These are phyloP conservation scores for Setomelanomma holmii DNA, from an alignment of 2,329 filamentous ascomycete species.

Conservation along the genomic window DNA sequence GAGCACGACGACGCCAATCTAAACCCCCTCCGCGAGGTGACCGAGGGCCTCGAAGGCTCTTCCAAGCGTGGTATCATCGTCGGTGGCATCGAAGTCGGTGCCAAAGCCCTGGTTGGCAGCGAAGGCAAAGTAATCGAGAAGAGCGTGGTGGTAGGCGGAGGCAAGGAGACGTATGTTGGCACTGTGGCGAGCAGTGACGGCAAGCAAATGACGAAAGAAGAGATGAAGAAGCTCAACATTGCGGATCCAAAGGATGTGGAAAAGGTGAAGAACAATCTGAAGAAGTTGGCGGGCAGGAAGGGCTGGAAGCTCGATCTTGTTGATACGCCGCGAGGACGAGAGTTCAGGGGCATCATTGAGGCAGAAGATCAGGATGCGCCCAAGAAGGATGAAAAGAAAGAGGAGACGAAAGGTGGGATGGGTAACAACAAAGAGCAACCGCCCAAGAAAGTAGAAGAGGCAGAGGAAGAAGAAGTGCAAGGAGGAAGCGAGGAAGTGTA, in stretches of 20 bases:
- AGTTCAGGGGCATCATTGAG: conserved; percentile 75
- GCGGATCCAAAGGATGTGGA: conserved; percentile 70
- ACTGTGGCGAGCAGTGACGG: conserved; percentile 66
- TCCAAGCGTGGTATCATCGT: conserved; percentile 55
- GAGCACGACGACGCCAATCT: conserved; percentile 29
- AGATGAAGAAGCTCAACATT: conserved; percentile 72
- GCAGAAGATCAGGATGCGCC: conserved; percentile 61
- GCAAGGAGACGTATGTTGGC: conserved; percentile 62
- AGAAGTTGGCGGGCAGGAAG: conserved; percentile 71
- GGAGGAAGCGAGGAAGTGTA: conserved; percentile 52
- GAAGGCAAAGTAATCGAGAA: conserved; percentile 65
- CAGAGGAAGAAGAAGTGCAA: conserved; percentile 30
- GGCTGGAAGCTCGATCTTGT: conserved; percentile 84
- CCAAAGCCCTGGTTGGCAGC: conserved; percentile 61
- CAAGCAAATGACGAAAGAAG: conserved; percentile 67
- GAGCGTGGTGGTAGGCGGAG: conserved; percentile 55
- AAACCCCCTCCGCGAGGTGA: conserved; percentile 45
- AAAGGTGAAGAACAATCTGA: conserved; percentile 70
- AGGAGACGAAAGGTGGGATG: conserved; percentile 53
- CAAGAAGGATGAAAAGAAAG: conserved; percentile 20
- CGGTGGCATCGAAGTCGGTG: conserved; percentile 67
- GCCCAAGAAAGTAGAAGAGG: conserved; percentile 31
- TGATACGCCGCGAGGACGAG: conserved; percentile 68
- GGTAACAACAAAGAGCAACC: conserved; percentile 19
- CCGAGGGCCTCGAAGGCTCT: conserved; percentile 35